phyloP scores from a whole-genome alignment of 805 yeast genomes.

The Candida sakaeoensis region DNA sequence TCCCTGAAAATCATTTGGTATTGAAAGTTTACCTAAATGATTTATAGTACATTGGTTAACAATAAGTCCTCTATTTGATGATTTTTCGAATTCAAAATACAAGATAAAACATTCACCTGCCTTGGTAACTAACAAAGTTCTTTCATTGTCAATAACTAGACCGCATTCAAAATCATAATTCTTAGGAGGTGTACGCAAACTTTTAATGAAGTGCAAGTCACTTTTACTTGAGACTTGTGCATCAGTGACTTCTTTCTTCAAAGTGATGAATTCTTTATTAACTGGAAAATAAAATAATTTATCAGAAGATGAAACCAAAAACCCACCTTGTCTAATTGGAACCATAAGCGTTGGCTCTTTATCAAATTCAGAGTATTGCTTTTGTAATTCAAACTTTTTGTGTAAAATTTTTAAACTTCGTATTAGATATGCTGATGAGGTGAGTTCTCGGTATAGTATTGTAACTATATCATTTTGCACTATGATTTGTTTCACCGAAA shows the following conservation, averaged over 20 bases:
- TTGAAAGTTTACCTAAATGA: slow-evolving; percentile 5
- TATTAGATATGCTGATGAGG: slow-evolving; percentile 1
- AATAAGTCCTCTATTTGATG: not conserved
- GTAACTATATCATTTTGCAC: slow-evolving; percentile 5
- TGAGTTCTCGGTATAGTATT: slow-evolving; percentile 6
- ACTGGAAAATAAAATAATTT: slow-evolving; percentile 8
- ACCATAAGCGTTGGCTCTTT: slow-evolving; percentile 6
- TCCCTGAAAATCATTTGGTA: slow-evolving; percentile 4
- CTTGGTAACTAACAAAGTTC: slow-evolving; percentile 4
- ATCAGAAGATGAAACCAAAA: not conserved
- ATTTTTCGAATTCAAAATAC: slow-evolving; percentile 2
- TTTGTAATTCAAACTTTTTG: not conserved
- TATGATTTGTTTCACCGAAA: slow-evolving; percentile 4
- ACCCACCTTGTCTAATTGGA: slow-evolving; percentile 7
- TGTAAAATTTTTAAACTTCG: slow-evolving; percentile 3
- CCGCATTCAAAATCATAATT: not conserved
- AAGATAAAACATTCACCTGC: slow-evolving; percentile 7
- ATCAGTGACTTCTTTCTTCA: not conserved
- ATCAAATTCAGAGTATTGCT: slow-evolving; percentile 9
- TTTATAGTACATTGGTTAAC: slow-evolving; percentile 7
- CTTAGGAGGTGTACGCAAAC: not conserved
- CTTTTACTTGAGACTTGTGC: not conserved
- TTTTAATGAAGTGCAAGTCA: slow-evolving; percentile 3
- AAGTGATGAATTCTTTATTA: not conserved
- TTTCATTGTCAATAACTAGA: slow-evolving; percentile 2